Conservation (phyloP, 164 flowering plant genomes). For the Taxillus chinensis region DNA sequence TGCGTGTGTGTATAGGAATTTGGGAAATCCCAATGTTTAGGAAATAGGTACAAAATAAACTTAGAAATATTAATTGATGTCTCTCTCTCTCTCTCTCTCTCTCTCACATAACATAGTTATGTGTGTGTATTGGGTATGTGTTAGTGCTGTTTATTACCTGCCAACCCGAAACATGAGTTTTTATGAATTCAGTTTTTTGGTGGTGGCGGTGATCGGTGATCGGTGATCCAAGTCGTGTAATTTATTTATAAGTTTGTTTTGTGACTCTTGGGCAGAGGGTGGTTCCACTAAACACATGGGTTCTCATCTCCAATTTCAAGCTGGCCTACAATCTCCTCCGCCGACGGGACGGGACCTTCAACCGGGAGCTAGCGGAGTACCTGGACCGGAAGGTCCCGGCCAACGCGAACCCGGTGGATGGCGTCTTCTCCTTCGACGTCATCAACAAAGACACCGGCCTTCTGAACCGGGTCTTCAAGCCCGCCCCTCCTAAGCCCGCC, state of each 20-base stretch:
- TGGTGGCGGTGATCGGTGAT: no score
- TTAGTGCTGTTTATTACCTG: no score
- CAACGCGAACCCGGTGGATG: constrained; percentile 48
- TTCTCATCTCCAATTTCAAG: constrained; percentile 71
- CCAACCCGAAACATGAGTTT: no score
- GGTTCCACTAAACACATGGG: constrained; percentile 66
- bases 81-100: no score
- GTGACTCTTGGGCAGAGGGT: constrained; percentile 30
- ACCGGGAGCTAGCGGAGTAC: constrained; percentile 53
- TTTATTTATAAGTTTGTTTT: neutral
- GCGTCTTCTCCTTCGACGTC: constrained; percentile 55
- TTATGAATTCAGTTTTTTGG: no score
- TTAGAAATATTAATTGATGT: no score
- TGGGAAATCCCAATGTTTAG: no score
- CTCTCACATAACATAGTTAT: no score
- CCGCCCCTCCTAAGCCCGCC: constrained; percentile 23
- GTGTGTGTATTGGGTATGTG: no score
- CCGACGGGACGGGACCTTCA: constrained; percentile 58
- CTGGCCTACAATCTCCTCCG: constrained; percentile 61
- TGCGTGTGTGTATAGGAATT: no score
- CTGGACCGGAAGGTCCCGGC: constrained; percentile 60
- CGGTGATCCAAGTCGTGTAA: no score
- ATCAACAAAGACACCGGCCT: constrained; percentile 40
- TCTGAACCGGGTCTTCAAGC: constrained; percentile 40
- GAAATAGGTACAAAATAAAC: no score